Conservation (phyloP, 2,329 filamentous ascomycete genomes). For the Beauveria scarabaeidicola region DNA sequence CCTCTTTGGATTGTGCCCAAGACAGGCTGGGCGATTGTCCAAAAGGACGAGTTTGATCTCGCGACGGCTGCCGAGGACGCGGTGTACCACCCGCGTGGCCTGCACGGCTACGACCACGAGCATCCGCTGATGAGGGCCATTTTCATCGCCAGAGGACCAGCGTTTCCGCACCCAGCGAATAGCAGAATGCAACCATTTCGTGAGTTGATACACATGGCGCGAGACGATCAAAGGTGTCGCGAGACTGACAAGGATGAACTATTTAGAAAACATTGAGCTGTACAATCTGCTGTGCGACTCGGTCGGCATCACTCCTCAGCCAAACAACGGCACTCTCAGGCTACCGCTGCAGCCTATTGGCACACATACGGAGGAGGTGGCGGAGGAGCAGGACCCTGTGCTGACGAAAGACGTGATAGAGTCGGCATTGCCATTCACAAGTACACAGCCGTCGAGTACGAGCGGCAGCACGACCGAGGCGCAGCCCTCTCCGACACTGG, state of each 20-base stretch:
- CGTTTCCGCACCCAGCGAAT: conserved; percentile 78
- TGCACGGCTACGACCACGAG: conserved; percentile 93
- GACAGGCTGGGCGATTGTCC: conserved; percentile 86
- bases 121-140: conserved; percentile 95
- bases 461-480: conserved; percentile 13
- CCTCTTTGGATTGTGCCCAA: conserved; percentile 92
- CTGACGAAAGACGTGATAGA: conserved; percentile 14
- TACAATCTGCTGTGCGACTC: conserved; percentile 94
- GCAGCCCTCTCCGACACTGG: background rate
- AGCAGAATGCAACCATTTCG: conserved; percentile 74
- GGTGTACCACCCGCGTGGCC: conserved; percentile 69
- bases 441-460: background rate
- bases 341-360: conserved; percentile 59
- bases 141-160: conserved; percentile 84
- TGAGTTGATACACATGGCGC: conserved; percentile 41
- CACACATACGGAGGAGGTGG: conserved; percentile 44
- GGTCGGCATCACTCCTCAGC: conserved; percentile 59
- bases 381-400: conserved; percentile 45
- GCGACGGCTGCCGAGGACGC: conserved; percentile 51
- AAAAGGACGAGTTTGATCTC: conserved; percentile 69
- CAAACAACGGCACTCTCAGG: conserved; percentile 82
- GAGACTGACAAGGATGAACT: background rate
- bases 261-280: conserved; percentile 79
- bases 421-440: conserved; percentile 1
- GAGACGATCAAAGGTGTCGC: background rate